Evolutionary conservation across 1,284 basidiomycete genomes (phyloP).

Genomic region (Naganishia liquefaciens): DNA sequence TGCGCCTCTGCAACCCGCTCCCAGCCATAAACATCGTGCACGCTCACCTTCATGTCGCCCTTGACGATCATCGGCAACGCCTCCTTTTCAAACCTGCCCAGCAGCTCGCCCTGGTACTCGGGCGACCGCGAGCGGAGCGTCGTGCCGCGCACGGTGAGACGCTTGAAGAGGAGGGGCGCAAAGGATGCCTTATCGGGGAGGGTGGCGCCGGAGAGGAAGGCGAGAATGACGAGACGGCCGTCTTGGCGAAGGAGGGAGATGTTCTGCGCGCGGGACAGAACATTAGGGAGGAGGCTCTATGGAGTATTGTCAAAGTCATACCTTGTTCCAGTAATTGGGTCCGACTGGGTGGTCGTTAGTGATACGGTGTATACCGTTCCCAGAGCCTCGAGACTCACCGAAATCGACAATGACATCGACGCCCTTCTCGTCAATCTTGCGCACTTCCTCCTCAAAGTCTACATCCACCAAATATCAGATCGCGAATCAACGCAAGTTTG

Average conservation of each 20-base stretch:
- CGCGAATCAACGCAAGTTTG: not conserved
- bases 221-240: conserved; percentile 65
- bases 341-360: conserved; percentile 14
- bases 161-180: conserved; percentile 70
- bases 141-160: conserved; percentile 84
- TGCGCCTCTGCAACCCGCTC: conserved; percentile 79
- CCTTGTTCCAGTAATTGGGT: conserved; percentile 36
- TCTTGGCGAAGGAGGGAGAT: conserved; percentile 73
- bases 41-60: conserved; percentile 65
- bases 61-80: conserved; percentile 64
- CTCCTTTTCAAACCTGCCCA: conserved; percentile 64
- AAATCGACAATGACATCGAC: conserved; percentile 83
- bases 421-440: conserved; percentile 47
- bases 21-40: conserved; percentile 84
- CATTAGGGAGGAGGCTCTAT: not conserved
- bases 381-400: conserved; percentile 60
- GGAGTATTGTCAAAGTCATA: not conserved
- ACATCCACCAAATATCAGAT: not conserved
- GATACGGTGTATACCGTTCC: not conserved
- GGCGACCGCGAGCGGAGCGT: conserved; percentile 77
- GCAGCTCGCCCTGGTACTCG: conserved; percentile 77
- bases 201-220: conserved; percentile 61
- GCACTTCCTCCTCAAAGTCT: conserved; percentile 58
- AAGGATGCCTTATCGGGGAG: conserved; percentile 66
- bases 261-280: conserved; percentile 61